These are phyloP conservation scores for Ophiostoma sp. DNA, from an alignment of 2,329 filamentous ascomycete genomes.

Conservation along the genomic window DNA sequence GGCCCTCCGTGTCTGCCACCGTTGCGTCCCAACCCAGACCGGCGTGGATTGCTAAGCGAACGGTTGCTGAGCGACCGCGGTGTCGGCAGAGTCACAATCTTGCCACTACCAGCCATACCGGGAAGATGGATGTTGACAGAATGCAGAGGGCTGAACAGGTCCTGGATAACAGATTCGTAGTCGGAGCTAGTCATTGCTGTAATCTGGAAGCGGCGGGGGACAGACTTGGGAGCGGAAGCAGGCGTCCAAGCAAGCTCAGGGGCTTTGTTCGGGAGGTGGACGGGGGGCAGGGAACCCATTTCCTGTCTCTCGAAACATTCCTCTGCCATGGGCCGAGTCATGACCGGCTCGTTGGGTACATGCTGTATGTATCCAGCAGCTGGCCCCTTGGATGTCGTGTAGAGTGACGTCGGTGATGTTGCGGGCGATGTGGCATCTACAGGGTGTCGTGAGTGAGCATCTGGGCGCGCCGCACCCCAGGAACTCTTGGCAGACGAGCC, in stretches of 20 bases:
- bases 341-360: conserved; percentile 39
- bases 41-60: conserved; percentile 19
- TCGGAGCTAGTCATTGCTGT: conserved; percentile 39
- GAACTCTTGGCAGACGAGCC: conserved; percentile 46
- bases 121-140: conserved; percentile 42
- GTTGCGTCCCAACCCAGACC: conserved; percentile 21
- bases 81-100: conserved; percentile 35
- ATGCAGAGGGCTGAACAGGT: conserved; percentile 38
- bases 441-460: conserved; percentile 31
- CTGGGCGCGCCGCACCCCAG: conserved; percentile 39
- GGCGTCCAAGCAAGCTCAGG: conserved; percentile 60
- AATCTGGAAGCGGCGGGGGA: conserved; percentile 48
- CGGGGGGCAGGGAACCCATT: conserved; percentile 68
- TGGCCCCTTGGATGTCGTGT: not conserved
- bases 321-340: conserved; percentile 66
- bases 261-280: conserved; percentile 59
- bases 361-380: conserved; percentile 36
- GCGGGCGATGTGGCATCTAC: not conserved
- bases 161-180: conserved; percentile 34
- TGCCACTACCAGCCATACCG: conserved; percentile 37
- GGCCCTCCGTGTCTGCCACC: not conserved
- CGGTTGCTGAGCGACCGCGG: conserved; percentile 27
- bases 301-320: conserved; percentile 78
- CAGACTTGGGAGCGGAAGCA: conserved; percentile 49
- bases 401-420: not conserved